Conservation (phyloP, 768 basidiomycete genomes). For the Auricularia sp. region DNA sequence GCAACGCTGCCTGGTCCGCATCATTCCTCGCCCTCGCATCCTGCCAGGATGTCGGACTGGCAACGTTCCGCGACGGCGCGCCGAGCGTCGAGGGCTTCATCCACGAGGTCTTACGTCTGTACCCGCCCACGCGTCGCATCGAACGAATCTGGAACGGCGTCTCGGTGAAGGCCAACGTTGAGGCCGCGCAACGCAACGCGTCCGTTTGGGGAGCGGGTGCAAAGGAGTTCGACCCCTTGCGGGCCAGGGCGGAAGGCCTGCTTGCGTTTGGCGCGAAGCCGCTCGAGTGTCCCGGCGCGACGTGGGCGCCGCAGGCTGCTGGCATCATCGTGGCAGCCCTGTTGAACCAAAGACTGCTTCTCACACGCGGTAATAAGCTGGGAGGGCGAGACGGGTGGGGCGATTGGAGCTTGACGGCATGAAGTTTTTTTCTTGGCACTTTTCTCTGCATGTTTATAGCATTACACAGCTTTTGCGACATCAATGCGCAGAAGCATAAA, state of each 20-base stretch:
- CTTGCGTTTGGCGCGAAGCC: conserved; percentile 40
- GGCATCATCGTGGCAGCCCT: conserved; percentile 37
- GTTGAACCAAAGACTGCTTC: conserved; percentile 22
- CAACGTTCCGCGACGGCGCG: conserved; percentile 22
- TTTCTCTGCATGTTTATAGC: too few species aligned
- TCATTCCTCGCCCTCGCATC: conserved; percentile 25
- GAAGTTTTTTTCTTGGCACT: too few species aligned
- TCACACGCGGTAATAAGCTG: conserved; percentile 22
- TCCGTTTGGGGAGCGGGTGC: conserved; percentile 30
- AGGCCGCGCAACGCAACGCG: conserved; percentile 21
- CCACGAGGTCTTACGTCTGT: conserved; percentile 35
- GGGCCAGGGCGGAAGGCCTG: conserved; percentile 18
- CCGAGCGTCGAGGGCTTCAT: conserved; percentile 28
- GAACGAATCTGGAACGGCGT: conserved; percentile 16
- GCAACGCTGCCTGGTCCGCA: conserved; percentile 18
- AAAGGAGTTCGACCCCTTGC: conserved; percentile 33
- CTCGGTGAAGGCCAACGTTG: conserved; percentile 22
- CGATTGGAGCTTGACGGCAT: conserved; percentile 24
- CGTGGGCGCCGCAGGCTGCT: conserved; percentile 43
- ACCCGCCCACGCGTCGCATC: conserved; percentile 43
- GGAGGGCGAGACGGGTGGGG: conserved; percentile 35
- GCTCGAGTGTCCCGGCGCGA: conserved; percentile 36
- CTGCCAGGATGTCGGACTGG: conserved; percentile 19
- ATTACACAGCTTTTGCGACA: too few species aligned
- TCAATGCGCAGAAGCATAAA: too few species aligned